Evolutionary conservation across 306 rosid species (phyloP).

Genomic region (Trifolium dubium): DNA sequence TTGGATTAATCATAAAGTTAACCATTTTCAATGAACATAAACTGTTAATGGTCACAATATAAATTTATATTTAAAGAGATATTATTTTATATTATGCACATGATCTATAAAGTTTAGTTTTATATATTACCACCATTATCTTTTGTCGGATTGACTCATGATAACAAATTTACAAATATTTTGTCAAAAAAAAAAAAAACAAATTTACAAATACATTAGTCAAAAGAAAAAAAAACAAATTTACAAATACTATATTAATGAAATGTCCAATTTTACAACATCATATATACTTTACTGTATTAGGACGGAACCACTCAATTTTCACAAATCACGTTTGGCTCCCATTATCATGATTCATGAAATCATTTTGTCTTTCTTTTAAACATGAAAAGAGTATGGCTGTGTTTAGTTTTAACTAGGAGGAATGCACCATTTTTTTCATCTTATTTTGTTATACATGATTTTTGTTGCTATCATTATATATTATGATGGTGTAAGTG

Average conservation of each 20-base stretch:
- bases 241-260: not conserved
- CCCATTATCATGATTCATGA: not conserved
- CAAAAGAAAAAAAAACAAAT: no score
- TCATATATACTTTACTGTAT: not conserved
- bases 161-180: not conserved
- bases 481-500: no score
- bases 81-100: not conserved
- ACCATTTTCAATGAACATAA: not conserved
- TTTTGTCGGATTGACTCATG: constrained; percentile 18
- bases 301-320: not conserved
- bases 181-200: no score
- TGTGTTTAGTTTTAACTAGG: no score
- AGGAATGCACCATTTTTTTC: no score
- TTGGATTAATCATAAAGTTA: not conserved
- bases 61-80: not conserved
- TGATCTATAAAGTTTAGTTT: constrained; percentile 2
- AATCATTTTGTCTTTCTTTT: not conserved
- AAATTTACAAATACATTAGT: no score
- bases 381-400: not conserved
- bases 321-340: constrained; percentile 11
- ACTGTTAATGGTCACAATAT: not conserved
- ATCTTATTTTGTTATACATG: not conserved
- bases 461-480: no score
- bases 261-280: not conserved
- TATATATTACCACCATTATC: not conserved